Evolutionary conservation across 257 asterid genomes (phyloP).

Genomic region (Echium plantagineum): DNA sequence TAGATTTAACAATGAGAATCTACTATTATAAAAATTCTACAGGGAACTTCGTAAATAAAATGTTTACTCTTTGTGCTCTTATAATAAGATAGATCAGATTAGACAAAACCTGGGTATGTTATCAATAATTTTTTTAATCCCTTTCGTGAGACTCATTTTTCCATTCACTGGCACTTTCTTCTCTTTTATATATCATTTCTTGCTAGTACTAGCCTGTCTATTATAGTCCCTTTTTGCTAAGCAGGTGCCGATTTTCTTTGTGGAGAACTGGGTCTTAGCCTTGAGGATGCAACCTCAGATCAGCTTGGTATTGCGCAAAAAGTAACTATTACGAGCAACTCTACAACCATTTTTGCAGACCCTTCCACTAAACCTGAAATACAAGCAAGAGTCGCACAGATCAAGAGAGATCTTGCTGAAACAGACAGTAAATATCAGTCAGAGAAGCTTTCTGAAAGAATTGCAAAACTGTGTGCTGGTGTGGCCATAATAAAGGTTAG

Average conservation of each 20-base stretch:
- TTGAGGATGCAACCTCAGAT: constrained; percentile 77
- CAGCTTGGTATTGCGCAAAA: constrained; percentile 95
- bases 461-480: constrained; percentile 91
- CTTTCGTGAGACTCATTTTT: not conserved
- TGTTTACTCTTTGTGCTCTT: not conserved
- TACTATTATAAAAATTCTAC: not conserved
- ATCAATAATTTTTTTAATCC: no score
- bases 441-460: constrained; percentile 67
- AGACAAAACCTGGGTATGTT: not conserved
- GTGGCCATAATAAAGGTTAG: constrained; percentile 65
- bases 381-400: constrained; percentile 86
- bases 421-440: constrained; percentile 55
- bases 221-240: constrained; percentile 9
- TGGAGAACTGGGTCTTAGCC: constrained; percentile 78
- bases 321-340: constrained; percentile 51
- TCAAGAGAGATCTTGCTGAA: constrained; percentile 80
- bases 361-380: constrained; percentile 86
- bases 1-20: not conserved
- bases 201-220: constrained; percentile 7
- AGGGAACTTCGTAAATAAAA: not conserved
- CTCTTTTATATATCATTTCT: constrained; percentile 1
- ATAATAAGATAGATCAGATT: not conserved
- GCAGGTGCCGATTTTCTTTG: constrained; percentile 93
- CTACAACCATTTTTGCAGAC: constrained; percentile 78
- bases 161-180: not conserved